phyloP scores from a whole-genome alignment of 2,329 filamentous ascomycete genomes.

The Fusarium cyanostomum region DNA sequence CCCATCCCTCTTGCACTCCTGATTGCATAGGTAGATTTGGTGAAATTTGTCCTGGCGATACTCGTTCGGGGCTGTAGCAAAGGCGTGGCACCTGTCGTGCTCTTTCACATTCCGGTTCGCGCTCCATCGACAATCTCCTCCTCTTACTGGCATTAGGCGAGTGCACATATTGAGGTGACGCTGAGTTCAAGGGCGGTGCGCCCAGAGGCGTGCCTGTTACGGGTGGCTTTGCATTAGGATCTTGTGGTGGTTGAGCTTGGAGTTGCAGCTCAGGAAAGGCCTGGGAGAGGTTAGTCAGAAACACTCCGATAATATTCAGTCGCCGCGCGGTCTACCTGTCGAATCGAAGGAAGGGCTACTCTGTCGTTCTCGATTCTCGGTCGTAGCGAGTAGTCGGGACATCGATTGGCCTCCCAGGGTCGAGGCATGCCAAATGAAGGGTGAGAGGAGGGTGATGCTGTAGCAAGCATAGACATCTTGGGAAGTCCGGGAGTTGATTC shows the following conservation, averaged over 20 bases:
- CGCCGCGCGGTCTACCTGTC: conserved; percentile 54
- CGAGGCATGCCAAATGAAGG: conserved; percentile 53
- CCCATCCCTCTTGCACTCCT: conserved; percentile 50
- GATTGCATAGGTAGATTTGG: conserved; percentile 42
- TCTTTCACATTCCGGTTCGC: conserved; percentile 52
- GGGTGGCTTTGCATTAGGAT: conserved; percentile 42
- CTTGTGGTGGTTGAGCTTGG: conserved; percentile 49
- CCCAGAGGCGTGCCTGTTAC: conserved; percentile 50
- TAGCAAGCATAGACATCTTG: conserved; percentile 63
- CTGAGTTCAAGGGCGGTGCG: conserved; percentile 43
- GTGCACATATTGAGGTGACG: conserved; percentile 59
- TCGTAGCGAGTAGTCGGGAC: conserved; percentile 48
- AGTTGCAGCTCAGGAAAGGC: conserved; percentile 57
- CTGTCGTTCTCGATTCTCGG: conserved; percentile 52
- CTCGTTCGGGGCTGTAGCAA: conserved; percentile 51
- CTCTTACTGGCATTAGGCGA: conserved; percentile 61
- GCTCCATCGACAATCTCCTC: conserved; percentile 55
- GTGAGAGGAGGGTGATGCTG: conserved; percentile 54
- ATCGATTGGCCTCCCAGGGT: conserved; percentile 51
- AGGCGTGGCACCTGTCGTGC: conserved; percentile 58
- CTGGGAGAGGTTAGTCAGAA: conserved; percentile 46
- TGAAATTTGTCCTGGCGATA: conserved; percentile 49
- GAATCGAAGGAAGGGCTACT: conserved; percentile 61
- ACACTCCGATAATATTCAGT: not conserved
- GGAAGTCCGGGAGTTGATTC: conserved; percentile 38